Conservation (phyloP, 2,329 filamentous ascomycete genomes). For the Penicillium corylophilum region DNA sequence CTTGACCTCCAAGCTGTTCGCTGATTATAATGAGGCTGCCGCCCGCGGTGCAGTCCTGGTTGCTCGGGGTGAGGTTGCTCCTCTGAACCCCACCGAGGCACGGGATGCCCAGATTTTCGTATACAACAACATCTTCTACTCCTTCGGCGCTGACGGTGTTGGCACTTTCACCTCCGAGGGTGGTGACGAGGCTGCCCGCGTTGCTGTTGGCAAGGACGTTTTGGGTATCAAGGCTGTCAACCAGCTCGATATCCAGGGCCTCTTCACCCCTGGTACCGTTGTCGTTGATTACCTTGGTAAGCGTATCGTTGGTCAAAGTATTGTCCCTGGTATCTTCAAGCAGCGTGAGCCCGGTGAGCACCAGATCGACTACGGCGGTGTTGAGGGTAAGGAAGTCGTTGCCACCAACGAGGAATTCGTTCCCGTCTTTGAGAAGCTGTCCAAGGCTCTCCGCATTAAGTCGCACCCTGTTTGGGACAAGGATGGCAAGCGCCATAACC, state of each 20-base stretch:
- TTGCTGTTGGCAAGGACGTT: slow-evolving; percentile 96
- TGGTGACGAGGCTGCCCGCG: slow-evolving; percentile 90
- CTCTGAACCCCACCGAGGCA: slow-evolving; percentile 90
- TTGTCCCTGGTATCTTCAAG: slow-evolving; percentile 98
- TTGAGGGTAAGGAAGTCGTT: slow-evolving; percentile 94
- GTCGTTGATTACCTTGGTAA: slow-evolving; percentile 97
- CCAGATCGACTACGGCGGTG: slow-evolving; percentile 97
- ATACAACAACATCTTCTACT: slow-evolving; percentile 99
- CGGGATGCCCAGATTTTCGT: slow-evolving; percentile 97
- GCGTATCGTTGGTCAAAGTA: slow-evolving; percentile 94
- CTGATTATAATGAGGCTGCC: slow-evolving; percentile 95
- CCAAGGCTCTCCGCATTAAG: slow-evolving; percentile 87
- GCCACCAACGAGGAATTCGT: slow-evolving; percentile 86
- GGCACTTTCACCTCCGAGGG: slow-evolving; percentile 96
- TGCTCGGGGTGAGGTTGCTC: slow-evolving; percentile 85
- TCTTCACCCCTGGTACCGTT: slow-evolving; percentile 94
- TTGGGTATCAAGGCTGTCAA: slow-evolving; percentile 92
- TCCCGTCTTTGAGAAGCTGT: slow-evolving; percentile 82
- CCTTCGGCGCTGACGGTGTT: slow-evolving; percentile 94
- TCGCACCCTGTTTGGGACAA: slow-evolving; percentile 98
- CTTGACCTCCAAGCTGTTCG: slow-evolving; percentile 91
- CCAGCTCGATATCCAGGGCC: slow-evolving; percentile 89
- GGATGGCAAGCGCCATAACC: slow-evolving; percentile 81
- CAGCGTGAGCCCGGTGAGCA: slow-evolving; percentile 96
- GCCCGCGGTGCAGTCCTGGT: slow-evolving; percentile 89